Percentiles rank a stretch among this genome's conserved stretches.
phyloP scores from a whole-genome alignment of 2,329 filamentous ascomycete species.

The Hypoxylon sp. region DNA sequence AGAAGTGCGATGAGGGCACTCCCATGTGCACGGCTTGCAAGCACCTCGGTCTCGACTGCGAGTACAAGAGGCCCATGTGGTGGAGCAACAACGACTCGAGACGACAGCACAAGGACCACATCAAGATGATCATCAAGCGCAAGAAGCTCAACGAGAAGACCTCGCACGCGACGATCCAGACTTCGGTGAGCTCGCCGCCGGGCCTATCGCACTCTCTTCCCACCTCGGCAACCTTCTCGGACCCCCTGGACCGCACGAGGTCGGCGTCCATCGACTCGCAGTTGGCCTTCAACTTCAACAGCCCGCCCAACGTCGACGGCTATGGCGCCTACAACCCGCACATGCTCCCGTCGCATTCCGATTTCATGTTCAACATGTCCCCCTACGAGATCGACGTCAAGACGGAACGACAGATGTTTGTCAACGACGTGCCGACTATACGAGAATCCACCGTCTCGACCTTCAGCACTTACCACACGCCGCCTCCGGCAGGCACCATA shows the following conservation, averaged over 20 bases:
- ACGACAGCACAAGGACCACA: slow-evolving; percentile 86
- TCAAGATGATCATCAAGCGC: slow-evolving; percentile 97
- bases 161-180: slow-evolving; percentile 62
- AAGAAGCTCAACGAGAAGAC: slow-evolving; percentile 94
- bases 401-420: slow-evolving; percentile 92
- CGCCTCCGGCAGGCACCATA: slow-evolving; percentile 73
- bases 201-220: slow-evolving; percentile 82
- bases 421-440: slow-evolving; percentile 87
- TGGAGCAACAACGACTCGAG: slow-evolving; percentile 94
- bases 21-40: slow-evolving; percentile 72
- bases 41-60: slow-evolving; percentile 82
- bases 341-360: slow-evolving; percentile 63
- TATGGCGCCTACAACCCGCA: slow-evolving; percentile 69
- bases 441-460: slow-evolving; percentile 89
- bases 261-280: slow-evolving; percentile 84
- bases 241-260: slow-evolving; percentile 74
- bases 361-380: slow-evolving; percentile 66
- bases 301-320: slow-evolving; percentile 59
- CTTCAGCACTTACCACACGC: slow-evolving; percentile 88
- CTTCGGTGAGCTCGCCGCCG: slow-evolving; percentile 72
- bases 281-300: slow-evolving; percentile 79
- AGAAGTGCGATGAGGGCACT: slow-evolving; percentile 73
- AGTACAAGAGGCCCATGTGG: slow-evolving; percentile 97
- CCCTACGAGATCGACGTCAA: slow-evolving; percentile 96
- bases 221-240: slow-evolving; percentile 81